Evolutionary conservation across 1,139 yeast genomes (phyloP).

Genomic region (Pichia sp.): DNA sequence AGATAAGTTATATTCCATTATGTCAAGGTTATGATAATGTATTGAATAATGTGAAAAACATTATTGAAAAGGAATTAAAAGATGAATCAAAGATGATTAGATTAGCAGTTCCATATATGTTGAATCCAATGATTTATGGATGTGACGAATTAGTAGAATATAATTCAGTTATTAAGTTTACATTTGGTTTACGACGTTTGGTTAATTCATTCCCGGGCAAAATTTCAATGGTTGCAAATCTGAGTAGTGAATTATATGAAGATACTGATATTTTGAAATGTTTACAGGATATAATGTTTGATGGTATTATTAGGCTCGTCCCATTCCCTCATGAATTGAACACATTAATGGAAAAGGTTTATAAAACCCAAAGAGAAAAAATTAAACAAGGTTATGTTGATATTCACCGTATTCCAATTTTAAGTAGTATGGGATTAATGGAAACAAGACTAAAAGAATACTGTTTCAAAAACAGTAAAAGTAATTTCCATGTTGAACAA

Average conservation of each 20-base stretch:
- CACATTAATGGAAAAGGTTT: slow-evolving; percentile 58
- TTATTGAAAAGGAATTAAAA: slow-evolving; percentile 30
- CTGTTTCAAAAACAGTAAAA: slow-evolving; percentile 80
- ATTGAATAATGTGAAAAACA: slow-evolving; percentile 37
- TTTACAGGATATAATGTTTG: slow-evolving; percentile 52
- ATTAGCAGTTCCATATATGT: slow-evolving; percentile 64
- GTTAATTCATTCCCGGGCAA: slow-evolving; percentile 42
- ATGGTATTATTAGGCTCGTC: slow-evolving; percentile 66
- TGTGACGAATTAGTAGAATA: slow-evolving; percentile 38
- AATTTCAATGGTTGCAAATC: slow-evolving; percentile 46
- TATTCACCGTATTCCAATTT: slow-evolving; percentile 60
- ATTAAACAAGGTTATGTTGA: slow-evolving; percentile 84
- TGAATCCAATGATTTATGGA: slow-evolving; percentile 73
- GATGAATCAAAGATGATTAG: slow-evolving; percentile 47
- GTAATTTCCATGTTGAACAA: slow-evolving; percentile 76
- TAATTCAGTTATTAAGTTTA: slow-evolving; percentile 49
- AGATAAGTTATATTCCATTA: slow-evolving; percentile 51
- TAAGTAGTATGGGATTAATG: slow-evolving; percentile 79
- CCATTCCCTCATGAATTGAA: slow-evolving; percentile 78
- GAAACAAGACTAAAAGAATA: slow-evolving; percentile 66
- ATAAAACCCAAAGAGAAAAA: slow-evolving; percentile 65
- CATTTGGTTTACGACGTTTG: slow-evolving; percentile 54
- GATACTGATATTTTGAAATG: slow-evolving; percentile 41
- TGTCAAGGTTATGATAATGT: slow-evolving; percentile 24
- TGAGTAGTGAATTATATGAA: slow-evolving; percentile 66